Evolutionary conservation across 345 rosid species (phyloP), one percentile per base, ranked within the genome.

Genomic region (Melaleuca alternifolia): DNA sequence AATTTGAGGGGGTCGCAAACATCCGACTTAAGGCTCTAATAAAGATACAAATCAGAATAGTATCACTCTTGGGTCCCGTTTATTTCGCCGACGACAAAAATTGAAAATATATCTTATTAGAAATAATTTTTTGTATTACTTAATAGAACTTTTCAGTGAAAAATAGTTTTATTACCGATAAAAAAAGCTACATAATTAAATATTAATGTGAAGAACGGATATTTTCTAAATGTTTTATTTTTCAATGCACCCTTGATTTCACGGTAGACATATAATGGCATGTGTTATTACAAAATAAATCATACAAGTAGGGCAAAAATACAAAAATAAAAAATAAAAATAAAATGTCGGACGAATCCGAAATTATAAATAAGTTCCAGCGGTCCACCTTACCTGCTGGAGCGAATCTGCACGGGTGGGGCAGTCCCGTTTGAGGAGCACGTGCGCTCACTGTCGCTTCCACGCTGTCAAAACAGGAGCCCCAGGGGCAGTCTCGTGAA

Each of bases 381-480:
- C 57, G 21, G 24, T 21, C 57, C 44, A 20, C n/a, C 26, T 83
- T n/a, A 20, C n/a, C 26, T 83, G 37, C 21, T 16, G 24, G 44
- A 48, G 54, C 24, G 46, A 83, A n/a, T 83, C 41, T 30, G 52
- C 51, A 83, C 59, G 21, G 84, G 33, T 6, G 16, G 54, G 33
- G 44, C 44, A 10, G 26, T 26, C 41, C 65, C 85, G 50, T 59
- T 84, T 57, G 89, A 53, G 75, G 84, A 85, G 90, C 93, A 89
- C 88, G 87, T 89, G 91, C 87, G 82, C 0, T 2, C 9, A 84
- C 90, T 89, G 90, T 85, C 54, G 51, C 62, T 11, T 83, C 88
- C 89, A 87, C 87, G 85, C 46, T 44, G 84, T 59, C 52, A 6
- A 15, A 14, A 24, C 11, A 7, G 41, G 41, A 6, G 3, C n/a